These are phyloP conservation scores for Elsinoe fawcettii DNA, from an alignment of 2,329 filamentous ascomycete species.

Conservation along the genomic window DNA sequence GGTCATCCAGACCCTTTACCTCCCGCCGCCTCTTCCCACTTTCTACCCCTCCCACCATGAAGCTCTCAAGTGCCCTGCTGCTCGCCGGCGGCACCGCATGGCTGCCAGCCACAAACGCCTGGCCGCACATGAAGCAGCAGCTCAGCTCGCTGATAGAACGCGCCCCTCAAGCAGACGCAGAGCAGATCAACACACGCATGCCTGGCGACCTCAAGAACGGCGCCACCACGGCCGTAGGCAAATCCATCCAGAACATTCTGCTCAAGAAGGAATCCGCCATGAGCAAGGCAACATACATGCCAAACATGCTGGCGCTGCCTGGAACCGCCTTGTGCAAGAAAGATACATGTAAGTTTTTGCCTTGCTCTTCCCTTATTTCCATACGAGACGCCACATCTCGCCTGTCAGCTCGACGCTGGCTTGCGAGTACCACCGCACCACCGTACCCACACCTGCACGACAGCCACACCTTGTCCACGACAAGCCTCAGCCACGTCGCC, in stretches of 20 bases:
- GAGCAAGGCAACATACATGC: slow-evolving; percentile 18
- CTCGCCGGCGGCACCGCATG: background rate
- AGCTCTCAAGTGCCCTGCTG: background rate
- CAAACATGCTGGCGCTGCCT: slow-evolving; percentile 12
- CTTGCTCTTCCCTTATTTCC: background rate
- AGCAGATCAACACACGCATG: slow-evolving; percentile 59
- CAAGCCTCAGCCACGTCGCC: background rate
- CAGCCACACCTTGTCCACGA: background rate
- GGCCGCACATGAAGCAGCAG: slow-evolving; percentile 11
- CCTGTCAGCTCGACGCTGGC: background rate
- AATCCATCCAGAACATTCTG: slow-evolving; percentile 20
- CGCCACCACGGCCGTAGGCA: slow-evolving; percentile 19
- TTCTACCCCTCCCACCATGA: background rate
- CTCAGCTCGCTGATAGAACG: slow-evolving; percentile 30
- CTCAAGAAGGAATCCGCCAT: slow-evolving; percentile 19
- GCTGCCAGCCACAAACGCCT: slow-evolving; percentile 10
- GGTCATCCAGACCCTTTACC: background rate
- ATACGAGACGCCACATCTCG: background rate
- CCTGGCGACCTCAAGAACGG: slow-evolving; percentile 20
- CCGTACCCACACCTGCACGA: background rate
- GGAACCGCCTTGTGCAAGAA: slow-evolving; percentile 20
- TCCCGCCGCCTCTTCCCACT: background rate
- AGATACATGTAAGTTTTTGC: slow-evolving; percentile 30
- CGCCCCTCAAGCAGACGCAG: slow-evolving; percentile 70
- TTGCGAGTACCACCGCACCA: background rate